Base-by-base conservation (phyloP, 768 basidiomycete genomes). In the Leccinellum luteum region DNA sequence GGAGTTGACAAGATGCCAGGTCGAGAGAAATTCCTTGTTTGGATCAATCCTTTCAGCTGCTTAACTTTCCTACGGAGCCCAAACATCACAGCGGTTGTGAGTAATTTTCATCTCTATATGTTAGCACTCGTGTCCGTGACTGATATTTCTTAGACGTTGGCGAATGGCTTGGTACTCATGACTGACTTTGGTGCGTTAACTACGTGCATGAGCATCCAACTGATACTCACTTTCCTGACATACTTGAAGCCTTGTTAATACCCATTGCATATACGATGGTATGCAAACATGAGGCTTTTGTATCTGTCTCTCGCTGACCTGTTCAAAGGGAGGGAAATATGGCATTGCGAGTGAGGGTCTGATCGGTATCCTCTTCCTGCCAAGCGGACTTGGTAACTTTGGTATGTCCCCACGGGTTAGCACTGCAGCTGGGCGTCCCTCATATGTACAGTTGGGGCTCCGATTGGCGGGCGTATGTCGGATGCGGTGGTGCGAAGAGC, bases 191-290 rank as follows among this genome's bases (percentile, higher is more conserved):
- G 69, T 72, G 74, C 25, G 84, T 79, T n/a, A 57, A 17, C 13
- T 13, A 14, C 15, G 9, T n/a, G 3, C 25, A 13, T n/a, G 8
- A 28, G 4, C 10, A 3, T 8, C 30, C 23, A n/a, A 23, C 21
- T 10, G 44, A 41, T 6, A 25, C 12, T 27, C 19, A 25, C n/a
- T 48, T 23, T 48, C 31, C 21, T 49, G 25, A 54, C 48, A n/a
- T 30, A n/a, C 3, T 7, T 25, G 50, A 19, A 75, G 79, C 61
- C 10, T 64, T 89, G 2, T 65, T 88, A 47, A 69, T 86, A 14
- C 88, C 89, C 1, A 69, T 90, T 6, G 78, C 86, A 0, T 87
- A 83, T 60, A 89, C 87, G 0, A 76, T 90, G 30, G 88, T 89
- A 59, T 60, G 83, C 38, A 43, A 1, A 25, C 3, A 15, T 38